These are phyloP conservation scores for Malassezia japonica DNA, from an alignment of 1,284 basidiomycete genomes.

Conservation along the genomic window DNA sequence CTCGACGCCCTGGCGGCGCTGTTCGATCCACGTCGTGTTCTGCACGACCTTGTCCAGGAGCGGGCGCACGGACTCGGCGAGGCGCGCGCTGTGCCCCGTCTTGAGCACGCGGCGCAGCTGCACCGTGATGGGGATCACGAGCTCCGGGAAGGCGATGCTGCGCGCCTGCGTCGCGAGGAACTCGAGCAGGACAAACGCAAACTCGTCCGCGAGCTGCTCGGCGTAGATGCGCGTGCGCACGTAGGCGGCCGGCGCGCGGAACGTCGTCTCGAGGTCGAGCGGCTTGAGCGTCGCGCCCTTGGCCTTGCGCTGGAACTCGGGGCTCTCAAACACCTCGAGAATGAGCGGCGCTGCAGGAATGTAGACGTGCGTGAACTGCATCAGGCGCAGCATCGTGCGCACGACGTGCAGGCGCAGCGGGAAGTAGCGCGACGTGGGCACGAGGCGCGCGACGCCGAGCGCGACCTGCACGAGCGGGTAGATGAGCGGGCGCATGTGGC, in stretches of 20 bases:
- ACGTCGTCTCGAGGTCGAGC: constrained; percentile 74
- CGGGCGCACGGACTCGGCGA: constrained; percentile 24
- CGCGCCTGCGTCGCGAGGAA: constrained; percentile 55
- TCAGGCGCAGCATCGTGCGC: constrained; percentile 63
- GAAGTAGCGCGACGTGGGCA: constrained; percentile 69
- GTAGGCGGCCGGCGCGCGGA: constrained; percentile 81
- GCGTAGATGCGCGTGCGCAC: constrained; percentile 76
- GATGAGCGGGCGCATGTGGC: constrained; percentile 73
- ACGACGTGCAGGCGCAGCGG: constrained; percentile 68
- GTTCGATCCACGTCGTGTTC: constrained; percentile 32
- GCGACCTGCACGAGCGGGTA: constrained; percentile 93
- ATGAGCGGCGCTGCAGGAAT: constrained; percentile 78
- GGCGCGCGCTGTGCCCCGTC: constrained; percentile 29
- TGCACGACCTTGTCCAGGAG: constrained; percentile 38
- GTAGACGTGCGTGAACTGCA: constrained; percentile 71
- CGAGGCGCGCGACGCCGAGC: constrained; percentile 83
- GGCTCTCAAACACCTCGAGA: constrained; percentile 72
- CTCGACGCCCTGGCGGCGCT: constrained; percentile 32
- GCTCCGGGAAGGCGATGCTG: constrained; percentile 76
- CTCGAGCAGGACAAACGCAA: constrained; percentile 67
- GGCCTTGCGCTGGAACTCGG: constrained; percentile 64
- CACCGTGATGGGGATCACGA: constrained; percentile 72
- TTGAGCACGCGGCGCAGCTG: constrained; percentile 39
- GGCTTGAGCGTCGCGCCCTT: constrained; percentile 83
- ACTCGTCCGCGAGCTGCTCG: constrained; percentile 75